Base-by-base conservation (phyloP, 1,284 basidiomycete species). In the Leccinum griseonigrum region DNA sequence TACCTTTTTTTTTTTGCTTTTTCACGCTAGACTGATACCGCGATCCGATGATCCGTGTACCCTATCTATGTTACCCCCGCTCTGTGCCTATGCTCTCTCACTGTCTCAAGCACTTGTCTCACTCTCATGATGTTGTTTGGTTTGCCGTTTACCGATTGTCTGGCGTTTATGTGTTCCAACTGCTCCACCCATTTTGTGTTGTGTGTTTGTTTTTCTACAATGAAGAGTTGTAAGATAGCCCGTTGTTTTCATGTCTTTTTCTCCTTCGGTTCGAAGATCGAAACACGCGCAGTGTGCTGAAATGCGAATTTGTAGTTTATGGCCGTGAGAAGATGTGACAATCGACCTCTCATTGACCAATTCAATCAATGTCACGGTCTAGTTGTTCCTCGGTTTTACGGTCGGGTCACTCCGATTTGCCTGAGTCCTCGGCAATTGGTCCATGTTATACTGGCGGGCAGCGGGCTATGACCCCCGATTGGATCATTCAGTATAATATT, bases 31-130 rank as follows among this genome's bases (percentile, higher is more conserved):
- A 57, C 40, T 59, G 59, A 62, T 59, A 46, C 10, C 32, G 32
- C 6, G 56, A 58, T 56, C 10, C 54, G 14, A 14, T 46, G 26
- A 4, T 14, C 13, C 4, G 2, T 40, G 48, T 26, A 50, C 10
- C 54, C 51, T n/a, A n/a, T 29, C n/a, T 56, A 69, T 70, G 64
- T 43, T 18, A 50, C 18, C 43, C 43, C 18, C 31, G 18, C 40
- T 51, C 61, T 43, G 14, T 32, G 5, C 29, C 2, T 61, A 70
- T 67, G 64, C 9, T 28, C 3, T 61, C 55, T 40, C 1, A n/a
- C n/a, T 29, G 11, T 54, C 9, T 51, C n/a, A 43, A 43, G 2
- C 9, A 18, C 43, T 34, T 46, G 10, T 22, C 43, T 46, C 43
- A 11, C 43, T 13, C 43, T 46, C 43, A 46, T 18, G 43, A 46